Conservation (phyloP, 306 rosid genomes). For the Luffa acutangula region DNA sequence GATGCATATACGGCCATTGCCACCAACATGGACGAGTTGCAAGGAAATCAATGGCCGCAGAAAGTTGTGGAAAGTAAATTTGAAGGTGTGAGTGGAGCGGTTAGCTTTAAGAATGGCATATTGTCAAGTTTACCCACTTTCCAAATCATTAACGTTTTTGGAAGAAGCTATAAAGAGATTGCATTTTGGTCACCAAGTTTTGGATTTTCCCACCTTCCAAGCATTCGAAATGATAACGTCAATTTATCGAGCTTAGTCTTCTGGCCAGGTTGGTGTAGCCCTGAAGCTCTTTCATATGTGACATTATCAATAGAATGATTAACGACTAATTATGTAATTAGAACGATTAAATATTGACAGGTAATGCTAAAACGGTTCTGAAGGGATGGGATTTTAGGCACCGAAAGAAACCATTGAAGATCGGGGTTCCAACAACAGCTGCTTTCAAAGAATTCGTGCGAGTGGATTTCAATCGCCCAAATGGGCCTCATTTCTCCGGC, state of each 20-base stretch:
- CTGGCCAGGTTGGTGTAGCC: background rate
- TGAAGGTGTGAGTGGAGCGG: conserved; percentile 35
- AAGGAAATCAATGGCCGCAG: conserved; percentile 15
- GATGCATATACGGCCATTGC: conserved; percentile 28
- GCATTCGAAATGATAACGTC: background rate
- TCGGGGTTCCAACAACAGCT: conserved; percentile 34
- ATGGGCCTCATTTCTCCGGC: conserved; percentile 22
- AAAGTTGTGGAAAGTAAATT: conserved; percentile 16
- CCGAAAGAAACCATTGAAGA: conserved; percentile 14
- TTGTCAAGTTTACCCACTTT: conserved; percentile 14
- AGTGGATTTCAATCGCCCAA: conserved; percentile 13
- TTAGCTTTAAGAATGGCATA: conserved; percentile 21
- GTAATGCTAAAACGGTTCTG: background rate
- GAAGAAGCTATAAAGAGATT: conserved; percentile 40
- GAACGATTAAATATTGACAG: background rate
- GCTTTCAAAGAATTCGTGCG: conserved; percentile 38
- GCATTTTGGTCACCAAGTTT: conserved; percentile 2
- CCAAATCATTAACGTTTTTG: conserved; percentile 41
- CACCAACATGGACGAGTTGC: conserved; percentile 11
- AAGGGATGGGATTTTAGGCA: background rate
- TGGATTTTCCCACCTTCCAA: background rate
- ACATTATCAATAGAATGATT: too few relatives aligned
- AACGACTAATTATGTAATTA: too few relatives aligned
- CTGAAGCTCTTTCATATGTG: too few relatives aligned
- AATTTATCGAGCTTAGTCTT: background rate